Base-by-base conservation (phyloP, 2,329 filamentous ascomycete species). In the Didymella pinodella region DNA sequence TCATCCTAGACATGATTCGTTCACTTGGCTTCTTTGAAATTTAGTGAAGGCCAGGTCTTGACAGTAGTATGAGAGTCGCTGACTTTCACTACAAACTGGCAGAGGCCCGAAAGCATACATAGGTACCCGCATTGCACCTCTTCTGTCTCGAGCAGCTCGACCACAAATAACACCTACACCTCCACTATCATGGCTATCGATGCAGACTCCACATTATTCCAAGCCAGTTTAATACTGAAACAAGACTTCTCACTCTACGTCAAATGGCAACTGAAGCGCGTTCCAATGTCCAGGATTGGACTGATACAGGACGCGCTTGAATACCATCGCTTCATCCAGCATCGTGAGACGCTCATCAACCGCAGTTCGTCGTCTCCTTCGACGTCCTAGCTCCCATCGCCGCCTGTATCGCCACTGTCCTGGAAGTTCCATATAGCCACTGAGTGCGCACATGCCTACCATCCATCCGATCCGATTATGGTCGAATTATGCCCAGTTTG, bases 231-330 rank as follows among this genome's bases (percentile, higher is more conserved):
- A 10, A 12, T 52, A 3, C 16, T 52, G 8, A 44, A 48, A n/a
- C 25, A 48, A 10, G 48, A 53, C 11, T 53, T 52, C 16, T 57
- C 38, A n/a, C 44, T 57, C 6, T 53, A 38, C 29, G 12, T 57
- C 44, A 44, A 52, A 2, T 53, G 48, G 55, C 55, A 53, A n/a
- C 22, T 25, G 25, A 8, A 44, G 7, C 29, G 28, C 31, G 40
- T 14, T 14, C 22, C 29, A 48, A 18, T 11, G 0, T 38, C 48
- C 25, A 29, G 48, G 6, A 36, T 53, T 32, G 48, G 44, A 11
- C n/a, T 48, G 7, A 29, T 57, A 3, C 12, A 25, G 6, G 38
- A 53, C 28, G 48, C 55, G 48, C 12, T 57, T 2, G 48, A 45
- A 4, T 45, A 44, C 14, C 11, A 38, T 26, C 36, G n/a, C 7